phyloP scores from a whole-genome alignment of 2,329 filamentous ascomycete genomes.

The Neoarthrinium moseri region DNA sequence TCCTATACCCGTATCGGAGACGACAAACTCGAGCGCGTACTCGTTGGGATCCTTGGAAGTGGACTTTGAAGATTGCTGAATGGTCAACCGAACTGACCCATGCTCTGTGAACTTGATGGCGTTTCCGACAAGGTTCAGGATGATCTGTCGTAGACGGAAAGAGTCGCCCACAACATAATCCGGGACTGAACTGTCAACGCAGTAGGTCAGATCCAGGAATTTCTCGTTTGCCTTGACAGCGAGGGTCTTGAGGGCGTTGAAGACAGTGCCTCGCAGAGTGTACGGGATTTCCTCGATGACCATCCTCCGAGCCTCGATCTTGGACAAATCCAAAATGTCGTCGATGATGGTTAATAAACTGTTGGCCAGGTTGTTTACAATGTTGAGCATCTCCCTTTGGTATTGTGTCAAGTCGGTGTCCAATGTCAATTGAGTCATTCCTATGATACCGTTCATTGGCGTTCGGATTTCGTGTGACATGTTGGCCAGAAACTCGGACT shows the following conservation, averaged over 20 bases:
- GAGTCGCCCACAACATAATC: constrained; percentile 96
- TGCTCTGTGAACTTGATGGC: constrained; percentile 99
- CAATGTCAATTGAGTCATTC: constrained; percentile 94
- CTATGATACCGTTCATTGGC: constrained; percentile 96
- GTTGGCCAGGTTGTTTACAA: constrained; percentile 94
- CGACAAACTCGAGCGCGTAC: constrained; percentile 93
- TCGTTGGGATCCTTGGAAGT: constrained; percentile 69
- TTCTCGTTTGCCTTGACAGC: constrained; percentile 98
- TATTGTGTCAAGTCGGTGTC: constrained; percentile 94
- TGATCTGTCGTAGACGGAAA: constrained; percentile 94
- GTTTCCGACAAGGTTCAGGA: constrained; percentile 94
- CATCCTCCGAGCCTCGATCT: constrained; percentile 95
- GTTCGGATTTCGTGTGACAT: constrained; percentile 99
- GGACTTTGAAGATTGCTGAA: constrained; percentile 64
- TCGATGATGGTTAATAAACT: constrained; percentile 97
- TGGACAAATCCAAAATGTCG: constrained; percentile 71
- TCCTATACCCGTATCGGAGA: constrained; percentile 94
- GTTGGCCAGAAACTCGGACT: constrained; percentile 97
- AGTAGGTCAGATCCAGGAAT: constrained; percentile 87
- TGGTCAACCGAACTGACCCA: constrained; percentile 93
- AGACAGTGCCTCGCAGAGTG: constrained; percentile 88
- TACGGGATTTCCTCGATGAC: constrained; percentile 98
- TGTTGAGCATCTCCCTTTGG: constrained; percentile 97
- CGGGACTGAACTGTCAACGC: constrained; percentile 88
- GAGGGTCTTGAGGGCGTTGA: constrained; percentile 94